Evolutionary conservation across 2,329 filamentous ascomycete genomes (phyloP), one percentile per base, ranked within the genome.

Genomic region (Penicillium freii): DNA sequence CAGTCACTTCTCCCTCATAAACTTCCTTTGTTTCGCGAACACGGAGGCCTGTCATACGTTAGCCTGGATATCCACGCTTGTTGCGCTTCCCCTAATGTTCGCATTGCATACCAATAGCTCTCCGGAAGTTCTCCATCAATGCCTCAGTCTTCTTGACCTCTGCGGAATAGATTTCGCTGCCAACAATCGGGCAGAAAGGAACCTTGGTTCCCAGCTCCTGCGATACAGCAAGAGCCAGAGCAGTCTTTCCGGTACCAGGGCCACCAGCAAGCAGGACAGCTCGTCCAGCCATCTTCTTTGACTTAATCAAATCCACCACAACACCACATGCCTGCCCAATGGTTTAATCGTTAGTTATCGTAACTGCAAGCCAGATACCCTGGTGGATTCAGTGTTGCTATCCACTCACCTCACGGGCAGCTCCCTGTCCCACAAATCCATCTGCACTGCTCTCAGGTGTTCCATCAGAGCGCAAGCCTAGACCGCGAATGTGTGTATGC

Each of bases 121-220:
- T 84, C 73, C 94, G 86, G 77, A 99, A 99, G 80, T 97, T 97
- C 82, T 99, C 94, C 94, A 97, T 97, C 73, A 99, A 80, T 65
- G 96, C 89, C 77, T 99, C 94, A 49, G 94, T 99, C 86, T 99
- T 99, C 86, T 99, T 99, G 63, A 99, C 92, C 78, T 99, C 94
- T 45, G 93, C 89, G 66, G 91, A 96, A 80, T 97, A 99, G 69
- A 99, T 89, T 78, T 99, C 94, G 81, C 92, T 97, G 68, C 92
- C 94, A 52, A 97, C 94, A 72, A 99, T 97, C 39, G 93, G 92
- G 76, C 94, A 97, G 75, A 99, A 99, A 7, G 94, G 94, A 56
- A 99, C 96, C 81, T 97, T 97, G 49, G 92, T 97, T 66, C 94
- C 94, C 64, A 99, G 83, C 76, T 99, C 94, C 78, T 97, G 94